Evolutionary conservation across 257 asterid species (phyloP).

Genomic region (Nyctanthes arbortristis): DNA sequence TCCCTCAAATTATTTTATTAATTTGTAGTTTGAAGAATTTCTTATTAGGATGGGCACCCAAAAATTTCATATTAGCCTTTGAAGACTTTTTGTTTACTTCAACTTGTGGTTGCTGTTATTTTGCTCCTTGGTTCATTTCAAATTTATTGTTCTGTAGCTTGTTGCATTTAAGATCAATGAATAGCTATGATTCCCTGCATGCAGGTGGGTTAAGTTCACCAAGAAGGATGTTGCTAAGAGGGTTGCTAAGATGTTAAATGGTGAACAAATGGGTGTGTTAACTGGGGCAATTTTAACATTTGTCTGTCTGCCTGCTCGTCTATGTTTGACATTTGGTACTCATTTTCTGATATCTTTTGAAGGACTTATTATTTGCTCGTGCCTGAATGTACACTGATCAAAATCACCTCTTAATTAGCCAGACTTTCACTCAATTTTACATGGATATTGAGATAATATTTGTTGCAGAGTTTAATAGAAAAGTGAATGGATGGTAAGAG

Average conservation of each 20-base stretch:
- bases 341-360: neutral
- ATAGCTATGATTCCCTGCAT: conserved; percentile 15
- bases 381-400: neutral
- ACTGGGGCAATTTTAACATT: conserved; percentile 1
- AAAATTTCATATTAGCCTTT: too few species aligned
- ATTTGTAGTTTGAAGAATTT: too few species aligned
- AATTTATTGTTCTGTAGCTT: neutral
- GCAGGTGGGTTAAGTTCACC: conserved; percentile 90
- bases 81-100: too few species aligned
- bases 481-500: too few species aligned
- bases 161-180: neutral
- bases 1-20: too few species aligned
- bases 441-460: neutral
- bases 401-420: neutral
- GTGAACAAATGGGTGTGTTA: conserved; percentile 74
- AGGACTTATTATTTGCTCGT: neutral
- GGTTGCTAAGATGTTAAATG: conserved; percentile 75
- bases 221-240: conserved; percentile 85
- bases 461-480: too few species aligned
- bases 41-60: too few species aligned
- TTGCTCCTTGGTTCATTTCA: too few species aligned
- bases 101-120: too few species aligned
- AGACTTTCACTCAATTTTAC: neutral
- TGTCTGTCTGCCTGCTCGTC: neutral
- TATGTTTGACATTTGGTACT: conserved; percentile 5